phyloP scores from a whole-genome alignment of 169 alveolate genomes.

The Plasmodium cynomolgi region DNA sequence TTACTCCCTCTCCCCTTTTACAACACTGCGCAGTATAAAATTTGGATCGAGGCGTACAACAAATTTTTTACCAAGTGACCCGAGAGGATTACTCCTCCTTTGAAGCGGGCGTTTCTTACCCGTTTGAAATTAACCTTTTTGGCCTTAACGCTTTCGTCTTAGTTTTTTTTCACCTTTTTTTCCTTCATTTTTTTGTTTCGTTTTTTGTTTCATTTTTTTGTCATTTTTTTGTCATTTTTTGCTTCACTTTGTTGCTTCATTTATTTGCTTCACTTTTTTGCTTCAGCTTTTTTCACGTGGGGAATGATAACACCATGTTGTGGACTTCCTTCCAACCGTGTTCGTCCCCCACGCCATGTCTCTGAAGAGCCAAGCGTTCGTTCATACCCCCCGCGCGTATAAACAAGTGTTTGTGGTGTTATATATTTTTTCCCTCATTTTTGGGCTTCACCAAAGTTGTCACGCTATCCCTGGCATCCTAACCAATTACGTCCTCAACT shows the following conservation, averaged over 20 bases:
- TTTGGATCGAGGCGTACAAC: constrained; percentile 51
- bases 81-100: not conserved
- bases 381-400: not conserved
- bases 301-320: not conserved
- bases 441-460: not conserved
- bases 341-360: not conserved
- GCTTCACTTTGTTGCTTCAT: not conserved
- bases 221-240: not conserved
- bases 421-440: not conserved
- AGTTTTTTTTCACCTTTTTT: not conserved
- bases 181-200: not conserved
- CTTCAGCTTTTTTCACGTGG: not conserved
- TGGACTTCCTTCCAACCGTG: not conserved
- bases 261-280: not conserved
- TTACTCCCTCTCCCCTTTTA: not conserved
- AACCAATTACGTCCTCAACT: not conserved
- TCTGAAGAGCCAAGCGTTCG: not conserved
- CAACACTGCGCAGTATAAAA: constrained; percentile 31
- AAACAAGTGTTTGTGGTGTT: not conserved
- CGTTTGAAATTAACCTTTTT: not conserved
- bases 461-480: not conserved
- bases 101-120: not conserved
- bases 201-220: not conserved
- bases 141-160: not conserved
- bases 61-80: constrained; percentile 16